Conservation (phyloP, 805 yeast species). For the Cyberlindnera mycetangii region DNA sequence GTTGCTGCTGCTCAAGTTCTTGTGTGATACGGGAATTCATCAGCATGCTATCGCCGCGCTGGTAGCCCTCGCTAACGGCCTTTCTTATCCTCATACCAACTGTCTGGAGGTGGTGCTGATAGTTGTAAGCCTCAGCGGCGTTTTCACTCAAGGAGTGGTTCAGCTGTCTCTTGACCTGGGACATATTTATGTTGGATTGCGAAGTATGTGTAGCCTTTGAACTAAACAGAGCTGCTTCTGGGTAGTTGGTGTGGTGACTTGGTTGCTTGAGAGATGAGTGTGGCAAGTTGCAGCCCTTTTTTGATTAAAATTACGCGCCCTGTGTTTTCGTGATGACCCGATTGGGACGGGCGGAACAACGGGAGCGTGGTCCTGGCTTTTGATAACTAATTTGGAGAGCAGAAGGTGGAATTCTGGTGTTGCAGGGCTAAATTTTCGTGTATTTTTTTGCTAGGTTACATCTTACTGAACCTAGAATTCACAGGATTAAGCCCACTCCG, state of each 20-base stretch:
- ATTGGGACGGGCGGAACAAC: neutral
- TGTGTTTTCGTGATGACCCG: neutral
- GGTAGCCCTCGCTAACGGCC: constrained; percentile 61
- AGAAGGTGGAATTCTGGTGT: no score
- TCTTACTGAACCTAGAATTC: neutral
- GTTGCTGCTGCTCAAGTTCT: constrained; percentile 22
- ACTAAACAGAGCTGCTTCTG: neutral
- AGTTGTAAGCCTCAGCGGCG: constrained; percentile 32
- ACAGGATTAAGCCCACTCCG: no score
- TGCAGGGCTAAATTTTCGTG: no score
- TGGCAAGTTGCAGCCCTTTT: neutral
- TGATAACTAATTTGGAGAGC: no score
- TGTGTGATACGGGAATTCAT: constrained; percentile 14
- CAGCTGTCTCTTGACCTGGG: constrained; percentile 37
- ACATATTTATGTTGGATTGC: constrained; percentile 11
- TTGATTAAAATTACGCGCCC: neutral
- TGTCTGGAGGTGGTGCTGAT: constrained; percentile 43
- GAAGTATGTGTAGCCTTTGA: neutral
- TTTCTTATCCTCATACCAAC: constrained; percentile 73
- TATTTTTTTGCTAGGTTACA: neutral
- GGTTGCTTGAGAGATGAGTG: constrained; percentile 2
- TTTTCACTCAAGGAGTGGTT: constrained; percentile 26
- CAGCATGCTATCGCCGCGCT: constrained; percentile 21
- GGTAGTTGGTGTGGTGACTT: neutral
- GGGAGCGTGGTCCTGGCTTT: neutral